These are phyloP conservation scores for Ascosphaera aggregata DNA, from an alignment of 2,329 filamentous ascomycete genomes.

Conservation along the genomic window DNA sequence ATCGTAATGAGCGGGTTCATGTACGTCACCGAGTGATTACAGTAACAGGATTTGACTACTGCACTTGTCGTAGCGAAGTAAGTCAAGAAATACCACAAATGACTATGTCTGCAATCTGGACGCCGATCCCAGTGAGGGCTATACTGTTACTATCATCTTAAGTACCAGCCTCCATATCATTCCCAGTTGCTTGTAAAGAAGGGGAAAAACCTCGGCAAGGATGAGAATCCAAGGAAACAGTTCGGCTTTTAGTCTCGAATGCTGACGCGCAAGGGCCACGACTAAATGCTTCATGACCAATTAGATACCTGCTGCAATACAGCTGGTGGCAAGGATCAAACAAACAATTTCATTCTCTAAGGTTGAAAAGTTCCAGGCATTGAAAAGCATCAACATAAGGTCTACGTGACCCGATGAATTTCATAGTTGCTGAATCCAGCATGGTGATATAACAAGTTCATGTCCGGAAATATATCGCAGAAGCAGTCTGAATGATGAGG, in stretches of 20 bases:
- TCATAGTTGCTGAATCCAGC: constrained; percentile 15
- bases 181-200: constrained; percentile 36
- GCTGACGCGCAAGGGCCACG: constrained; percentile 27
- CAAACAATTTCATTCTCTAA: constrained; percentile 33
- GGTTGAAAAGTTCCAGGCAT: constrained; percentile 25
- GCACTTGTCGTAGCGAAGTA: constrained; percentile 25
- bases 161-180: constrained; percentile 31
- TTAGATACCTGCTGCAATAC: constrained; percentile 31
- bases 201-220: constrained; percentile 31
- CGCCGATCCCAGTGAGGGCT: constrained; percentile 33
- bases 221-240: constrained; percentile 38
- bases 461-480: constrained; percentile 28
- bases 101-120: constrained; percentile 29
- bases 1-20: no score
- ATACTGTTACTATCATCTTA: constrained; percentile 23
- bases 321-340: constrained; percentile 33
- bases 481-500: constrained; percentile 23
- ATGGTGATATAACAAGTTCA: constrained; percentile 31
- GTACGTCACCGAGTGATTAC: no score
- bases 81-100: constrained; percentile 15
- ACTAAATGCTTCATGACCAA: constrained; percentile 33
- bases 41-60: no score
- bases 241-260: constrained; percentile 23
- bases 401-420: constrained; percentile 31
- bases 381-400: constrained; percentile 27